These are phyloP conservation scores for Emergomyces africanus DNA, from an alignment of 2,329 filamentous ascomycete genomes.

Conservation along the genomic window DNA sequence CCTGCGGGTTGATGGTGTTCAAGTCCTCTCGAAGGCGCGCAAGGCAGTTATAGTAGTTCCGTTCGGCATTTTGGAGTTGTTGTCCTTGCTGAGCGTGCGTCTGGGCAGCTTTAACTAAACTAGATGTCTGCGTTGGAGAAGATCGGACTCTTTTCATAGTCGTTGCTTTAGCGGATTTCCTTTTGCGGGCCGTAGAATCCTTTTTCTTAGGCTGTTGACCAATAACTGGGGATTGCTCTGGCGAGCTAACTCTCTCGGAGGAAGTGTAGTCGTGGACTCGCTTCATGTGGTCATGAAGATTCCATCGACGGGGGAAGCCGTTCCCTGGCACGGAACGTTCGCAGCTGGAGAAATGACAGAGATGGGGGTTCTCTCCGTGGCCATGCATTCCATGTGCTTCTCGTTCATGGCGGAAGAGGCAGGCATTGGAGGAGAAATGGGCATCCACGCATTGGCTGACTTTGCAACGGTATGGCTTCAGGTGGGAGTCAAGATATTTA, in stretches of 20 bases:
- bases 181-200: slow-evolving; percentile 27
- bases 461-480: slow-evolving; percentile 96
- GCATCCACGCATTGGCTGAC: slow-evolving; percentile 67
- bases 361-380: slow-evolving; percentile 82
- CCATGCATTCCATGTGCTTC: slow-evolving; percentile 94
- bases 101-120: slow-evolving; percentile 21
- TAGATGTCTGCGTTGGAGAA: slow-evolving; percentile 17
- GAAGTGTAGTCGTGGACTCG: slow-evolving; percentile 60
- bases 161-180: slow-evolving; percentile 23
- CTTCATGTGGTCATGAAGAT: slow-evolving; percentile 93
- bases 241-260: slow-evolving; percentile 31
- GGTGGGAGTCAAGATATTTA: slow-evolving; percentile 93
- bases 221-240: slow-evolving; percentile 25
- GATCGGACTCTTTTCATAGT: slow-evolving; percentile 33
- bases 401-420: slow-evolving; percentile 84
- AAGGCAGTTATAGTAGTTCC: slow-evolving; percentile 31
- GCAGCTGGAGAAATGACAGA: slow-evolving; percentile 78
- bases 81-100: slow-evolving; percentile 24
- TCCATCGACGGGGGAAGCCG: slow-evolving; percentile 92
- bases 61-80: slow-evolving; percentile 30
- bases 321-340: slow-evolving; percentile 71
- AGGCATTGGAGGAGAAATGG: slow-evolving; percentile 89
- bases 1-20: slow-evolving; percentile 26
- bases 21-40: slow-evolving; percentile 28
- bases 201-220: slow-evolving; percentile 21